Evolutionary conservation across 2,329 filamentous ascomycete species (phyloP), one percentile per base, ranked within the genome.

Genomic region (Onygenales sp.): DNA sequence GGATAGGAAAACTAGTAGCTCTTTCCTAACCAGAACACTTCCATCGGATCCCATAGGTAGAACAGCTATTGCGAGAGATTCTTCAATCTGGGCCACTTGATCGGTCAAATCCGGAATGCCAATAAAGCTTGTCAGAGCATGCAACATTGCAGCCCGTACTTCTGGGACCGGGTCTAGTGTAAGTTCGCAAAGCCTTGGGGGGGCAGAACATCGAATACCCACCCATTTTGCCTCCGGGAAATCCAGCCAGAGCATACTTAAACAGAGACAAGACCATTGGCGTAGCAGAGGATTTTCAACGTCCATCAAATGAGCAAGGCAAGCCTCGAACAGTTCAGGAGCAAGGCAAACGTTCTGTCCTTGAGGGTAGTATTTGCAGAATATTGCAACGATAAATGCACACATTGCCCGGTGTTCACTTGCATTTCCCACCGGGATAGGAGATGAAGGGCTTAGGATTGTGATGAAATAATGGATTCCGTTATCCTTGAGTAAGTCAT

Each of bases 361-460:
- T 57, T 93, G 88, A 58, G 86, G 87, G 70, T 95, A 95, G 58
- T 87, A 87, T 66, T 93, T 95, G 80, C 93, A 98, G 58, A 98
- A 89, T 80, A 96, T 95, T 31, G 92, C 87, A 42, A 97, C 82
- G 57, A 98, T 95, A 66, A 98, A 98, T 1, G 93, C 91, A 67
- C 93, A 97, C 93, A 98, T 98, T 43, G 93, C 93, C 65, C 94
- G 89, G 74, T 98, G 93, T 71, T 97, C 93, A 61, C 90, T 88
- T 52, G 85, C 85, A 65, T 96, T 94, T 36, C 86, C 84, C 21
- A 95, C 86, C 0, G 90, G 89, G 49, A 97, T 85, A 2, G 83
- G 82, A 58, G 91, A 89, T 8, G 82, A 81, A 2, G 91, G 89
- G 63, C 91, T 92, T 58, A 97, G 79, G 51, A 97, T 95, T 57